These are phyloP conservation scores for Hysterium pulicare DNA, from an alignment of 2,329 filamentous ascomycete species.

Conservation along the genomic window DNA sequence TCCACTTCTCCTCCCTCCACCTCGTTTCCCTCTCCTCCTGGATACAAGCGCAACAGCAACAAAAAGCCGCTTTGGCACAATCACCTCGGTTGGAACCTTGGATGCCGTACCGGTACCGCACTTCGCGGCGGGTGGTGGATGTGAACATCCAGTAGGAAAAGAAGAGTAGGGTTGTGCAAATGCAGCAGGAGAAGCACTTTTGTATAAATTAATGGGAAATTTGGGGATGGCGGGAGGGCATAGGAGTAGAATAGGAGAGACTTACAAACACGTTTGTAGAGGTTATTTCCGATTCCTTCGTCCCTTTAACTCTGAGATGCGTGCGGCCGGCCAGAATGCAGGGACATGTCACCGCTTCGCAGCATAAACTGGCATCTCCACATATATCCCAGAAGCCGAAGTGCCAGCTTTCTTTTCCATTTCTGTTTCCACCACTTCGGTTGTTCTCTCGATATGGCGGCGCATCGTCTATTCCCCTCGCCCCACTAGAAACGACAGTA, in stretches of 20 bases:
- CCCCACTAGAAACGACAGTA: not conserved
- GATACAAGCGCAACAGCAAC: conserved; percentile 6
- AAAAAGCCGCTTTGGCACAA: conserved; percentile 5
- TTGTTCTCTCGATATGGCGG: not conserved
- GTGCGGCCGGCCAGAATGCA: conserved; percentile 8
- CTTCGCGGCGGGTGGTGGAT: conserved; percentile 2
- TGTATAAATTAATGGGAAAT: not conserved
- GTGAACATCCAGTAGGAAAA: conserved; percentile 5
- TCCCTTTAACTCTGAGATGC: conserved; percentile 4
- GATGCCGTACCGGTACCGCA: conserved; percentile 8
- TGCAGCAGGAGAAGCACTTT: conserved; percentile 2
- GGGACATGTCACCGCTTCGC: conserved; percentile 5
- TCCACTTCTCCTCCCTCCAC: conserved; percentile 3
- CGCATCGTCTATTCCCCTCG: not conserved
- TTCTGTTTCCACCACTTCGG: too few species aligned
- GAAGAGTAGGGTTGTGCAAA: not conserved
- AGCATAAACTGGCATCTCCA: not conserved
- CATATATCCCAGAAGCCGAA: not conserved
- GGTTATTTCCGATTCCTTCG: conserved; percentile 2
- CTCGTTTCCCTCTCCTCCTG: conserved; percentile 8
- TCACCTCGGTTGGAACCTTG: conserved; percentile 6
- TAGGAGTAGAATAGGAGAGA: not conserved
- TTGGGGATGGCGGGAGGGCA: not conserved
- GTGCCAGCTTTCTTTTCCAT: not conserved
- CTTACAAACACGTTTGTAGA: conserved; percentile 5